These are phyloP conservation scores for Sporisorium exsertum DNA, from an alignment of 1,284 basidiomycete species.

Conservation along the genomic window DNA sequence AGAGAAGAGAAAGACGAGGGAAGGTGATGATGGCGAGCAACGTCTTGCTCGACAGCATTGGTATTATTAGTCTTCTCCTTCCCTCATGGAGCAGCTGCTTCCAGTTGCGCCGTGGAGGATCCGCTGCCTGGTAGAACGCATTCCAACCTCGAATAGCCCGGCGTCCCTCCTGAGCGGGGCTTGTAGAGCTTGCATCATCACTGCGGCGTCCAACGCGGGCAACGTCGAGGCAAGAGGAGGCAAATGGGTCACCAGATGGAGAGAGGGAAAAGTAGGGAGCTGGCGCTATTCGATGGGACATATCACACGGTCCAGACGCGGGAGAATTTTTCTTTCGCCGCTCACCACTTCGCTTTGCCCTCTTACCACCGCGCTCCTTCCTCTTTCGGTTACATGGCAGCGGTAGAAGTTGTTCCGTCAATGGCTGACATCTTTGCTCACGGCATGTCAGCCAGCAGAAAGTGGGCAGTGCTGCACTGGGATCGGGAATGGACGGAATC, in stretches of 20 bases:
- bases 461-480: too few relatives aligned
- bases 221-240: not conserved
- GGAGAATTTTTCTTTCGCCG: not conserved
- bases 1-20: not conserved
- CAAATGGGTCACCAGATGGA: not conserved
- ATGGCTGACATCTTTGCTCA: too few relatives aligned
- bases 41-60: not conserved
- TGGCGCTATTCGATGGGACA: slow-evolving; percentile 41
- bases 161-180: not conserved
- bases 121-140: slow-evolving; percentile 5
- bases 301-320: slow-evolving; percentile 17
- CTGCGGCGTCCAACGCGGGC: too few relatives aligned
- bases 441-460: too few relatives aligned
- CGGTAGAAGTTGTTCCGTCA: not conserved
- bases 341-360: not conserved
- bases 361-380: not conserved
- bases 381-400: not conserved
- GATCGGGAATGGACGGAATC: too few relatives aligned
- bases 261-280: not conserved
- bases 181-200: not conserved
- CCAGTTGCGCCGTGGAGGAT: too few relatives aligned
- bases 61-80: not conserved
- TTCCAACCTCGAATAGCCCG: slow-evolving; percentile 5
- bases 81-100: not conserved
- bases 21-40: not conserved